Conservation (phyloP, 495 filamentous ascomycete genomes). For the Symbiotaphrina buchneri region DNA sequence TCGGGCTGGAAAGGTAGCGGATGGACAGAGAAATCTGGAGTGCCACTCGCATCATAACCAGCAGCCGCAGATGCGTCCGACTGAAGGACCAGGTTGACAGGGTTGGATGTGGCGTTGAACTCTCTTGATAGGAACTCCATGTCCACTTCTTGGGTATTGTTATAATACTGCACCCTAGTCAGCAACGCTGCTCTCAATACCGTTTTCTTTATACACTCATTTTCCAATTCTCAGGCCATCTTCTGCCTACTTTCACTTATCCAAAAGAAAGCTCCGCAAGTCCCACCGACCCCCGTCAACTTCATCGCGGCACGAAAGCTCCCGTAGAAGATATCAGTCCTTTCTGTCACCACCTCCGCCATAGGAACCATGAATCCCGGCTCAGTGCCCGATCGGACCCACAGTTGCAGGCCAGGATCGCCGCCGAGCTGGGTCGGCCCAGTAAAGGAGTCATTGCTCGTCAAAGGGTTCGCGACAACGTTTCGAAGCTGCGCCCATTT, state of each 20-base stretch:
- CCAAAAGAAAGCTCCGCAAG: conserved; percentile 63
- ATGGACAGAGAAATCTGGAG: conserved; percentile 26
- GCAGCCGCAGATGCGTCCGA: conserved; percentile 25
- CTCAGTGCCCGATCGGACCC: conserved; percentile 17
- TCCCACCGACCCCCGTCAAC: conserved; percentile 30
- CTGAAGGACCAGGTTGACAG: conserved; percentile 53
- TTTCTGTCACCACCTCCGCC: conserved; percentile 32
- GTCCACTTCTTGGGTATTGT: conserved; percentile 62
- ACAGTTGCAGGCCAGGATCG: conserved; percentile 33
- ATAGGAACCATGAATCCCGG: conserved; percentile 25
- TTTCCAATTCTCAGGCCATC: not conserved
- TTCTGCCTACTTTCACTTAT: conserved; percentile 16
- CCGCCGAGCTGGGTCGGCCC: conserved; percentile 19
- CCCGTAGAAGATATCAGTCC: conserved; percentile 38
- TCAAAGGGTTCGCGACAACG: conserved; percentile 26
- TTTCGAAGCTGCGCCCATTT: conserved; percentile 32
- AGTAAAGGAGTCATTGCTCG: conserved; percentile 12
- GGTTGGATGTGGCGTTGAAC: conserved; percentile 19
- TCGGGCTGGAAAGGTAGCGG: conserved; percentile 39
- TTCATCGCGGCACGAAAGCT: conserved; percentile 45
- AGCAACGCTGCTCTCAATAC: not conserved
- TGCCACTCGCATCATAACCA: conserved; percentile 32
- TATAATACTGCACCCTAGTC: conserved; percentile 29
- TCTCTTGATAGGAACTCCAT: conserved; percentile 48
- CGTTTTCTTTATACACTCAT: conserved; percentile 1